phyloP scores from a whole-genome alignment of 2,329 filamentous ascomycete species.

The Sporothrix schenckii region DNA sequence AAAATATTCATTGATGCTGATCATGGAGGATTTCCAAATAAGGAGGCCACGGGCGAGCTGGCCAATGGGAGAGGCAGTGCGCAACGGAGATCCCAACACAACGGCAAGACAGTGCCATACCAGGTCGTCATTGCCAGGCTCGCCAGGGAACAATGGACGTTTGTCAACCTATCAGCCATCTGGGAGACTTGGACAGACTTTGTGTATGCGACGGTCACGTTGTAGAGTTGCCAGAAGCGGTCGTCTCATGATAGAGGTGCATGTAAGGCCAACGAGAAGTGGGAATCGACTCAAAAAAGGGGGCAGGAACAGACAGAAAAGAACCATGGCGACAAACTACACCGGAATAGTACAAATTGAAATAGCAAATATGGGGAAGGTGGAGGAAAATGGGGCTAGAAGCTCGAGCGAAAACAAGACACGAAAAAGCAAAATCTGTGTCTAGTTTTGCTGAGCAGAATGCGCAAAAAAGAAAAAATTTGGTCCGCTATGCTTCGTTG shows the following conservation, averaged over 20 bases:
- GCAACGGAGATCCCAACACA: slow-evolving; percentile 8
- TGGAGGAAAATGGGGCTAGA: slow-evolving; percentile 2
- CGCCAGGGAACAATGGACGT: background rate
- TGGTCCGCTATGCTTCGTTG: slow-evolving; percentile 19
- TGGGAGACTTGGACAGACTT: too few relatives aligned
- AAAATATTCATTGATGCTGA: slow-evolving; percentile 14
- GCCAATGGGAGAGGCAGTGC: background rate
- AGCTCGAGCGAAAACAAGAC: background rate
- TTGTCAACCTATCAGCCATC: background rate
- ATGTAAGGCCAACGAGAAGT: too few relatives aligned
- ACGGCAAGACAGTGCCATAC: background rate
- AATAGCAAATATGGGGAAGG: slow-evolving; percentile 17
- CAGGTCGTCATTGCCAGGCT: slow-evolving; percentile 4
- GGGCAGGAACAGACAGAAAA: background rate
- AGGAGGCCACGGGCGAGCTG: background rate
- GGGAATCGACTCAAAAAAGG: background rate
- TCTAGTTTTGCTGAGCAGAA: background rate
- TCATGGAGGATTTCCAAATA: slow-evolving; percentile 2
- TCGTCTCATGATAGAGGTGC: too few relatives aligned
- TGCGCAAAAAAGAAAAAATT: slow-evolving; percentile 16
- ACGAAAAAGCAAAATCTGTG: background rate
- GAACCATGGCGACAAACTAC: background rate
- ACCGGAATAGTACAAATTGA: background rate
- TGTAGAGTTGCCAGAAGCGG: background rate
- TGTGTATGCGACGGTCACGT: background rate